Base-by-base conservation (phyloP, 1,284 basidiomycete genomes). In the Tilletia horrida region DNA sequence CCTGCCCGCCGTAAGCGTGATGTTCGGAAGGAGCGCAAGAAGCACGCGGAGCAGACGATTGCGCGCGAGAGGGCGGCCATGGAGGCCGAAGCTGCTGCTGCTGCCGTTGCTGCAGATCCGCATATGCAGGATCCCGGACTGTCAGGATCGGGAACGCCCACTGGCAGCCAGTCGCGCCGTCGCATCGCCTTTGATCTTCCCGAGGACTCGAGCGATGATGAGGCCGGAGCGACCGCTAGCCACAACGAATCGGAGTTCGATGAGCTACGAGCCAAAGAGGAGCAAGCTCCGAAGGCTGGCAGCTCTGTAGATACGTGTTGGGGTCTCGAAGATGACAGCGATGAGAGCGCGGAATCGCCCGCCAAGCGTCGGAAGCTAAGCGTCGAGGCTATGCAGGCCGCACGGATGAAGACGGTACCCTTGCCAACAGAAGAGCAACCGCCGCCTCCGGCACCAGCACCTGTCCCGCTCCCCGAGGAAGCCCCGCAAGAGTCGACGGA, bases 11-110 rank as follows among this genome's bases (percentile, higher is more conserved):
- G 31, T 8, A 59, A 59, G 31, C 55, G 55, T 18, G 55, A 59
- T 35, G 29, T 59, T 16, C 55, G 55, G 29, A 59, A 21, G 55
- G 55, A 59, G 31, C 55, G 55, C 55, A 59, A 59, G n/a, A 31
- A 40, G 18, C 55, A 59, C 21, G 55, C 55, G 18, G 55, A 59
- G 55, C 55, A 29, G 16, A 59, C 55, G 27, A 59, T 59, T 35
- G 55, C 55, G 31, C 55, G 55, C 14, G 55, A 59, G 55, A 59
- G 14, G 27, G 55, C 55, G 3, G 8, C 14, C 16, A 35, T 59
- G 31, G 55, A 31, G n/a, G 55, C 55, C 27, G 55, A 59, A 29
- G 25, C 21, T 25, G 55, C 55, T 18, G 55, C 55, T 11, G 45
- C 45, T 48, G 45, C 18, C 6, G 45, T 18, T 4, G 31, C 29